These are phyloP conservation scores for Rhynchosporium graminicola DNA, from an alignment of 2,329 filamentous ascomycete genomes.

Conservation along the genomic window DNA sequence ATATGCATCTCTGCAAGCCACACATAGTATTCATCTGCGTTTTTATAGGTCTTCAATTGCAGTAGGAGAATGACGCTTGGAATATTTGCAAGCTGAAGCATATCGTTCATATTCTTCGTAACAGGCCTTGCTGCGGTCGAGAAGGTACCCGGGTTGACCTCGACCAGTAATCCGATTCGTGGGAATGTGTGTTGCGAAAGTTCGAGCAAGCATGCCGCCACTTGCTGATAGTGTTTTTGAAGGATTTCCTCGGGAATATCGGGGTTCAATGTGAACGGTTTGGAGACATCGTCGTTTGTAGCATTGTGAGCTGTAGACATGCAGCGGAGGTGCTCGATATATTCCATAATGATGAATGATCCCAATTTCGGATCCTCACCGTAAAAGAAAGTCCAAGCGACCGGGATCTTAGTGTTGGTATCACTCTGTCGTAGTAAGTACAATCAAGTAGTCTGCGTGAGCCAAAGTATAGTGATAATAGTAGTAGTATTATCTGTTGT, in stretches of 20 bases:
- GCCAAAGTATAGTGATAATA: too few relatives aligned
- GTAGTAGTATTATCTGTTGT: too few relatives aligned
- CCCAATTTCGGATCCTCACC: conserved; percentile 20
- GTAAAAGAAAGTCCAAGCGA: conserved; percentile 20
- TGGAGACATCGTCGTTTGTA: conserved; percentile 35
- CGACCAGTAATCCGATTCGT: conserved; percentile 26
- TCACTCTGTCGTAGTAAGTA: too few relatives aligned
- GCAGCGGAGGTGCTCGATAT: conserved; percentile 20
- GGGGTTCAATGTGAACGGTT: conserved; percentile 34
- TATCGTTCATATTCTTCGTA: conserved; percentile 32
- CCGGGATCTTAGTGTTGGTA: conserved; percentile 22
- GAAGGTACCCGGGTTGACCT: conserved; percentile 17
- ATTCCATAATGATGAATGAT: conserved; percentile 22
- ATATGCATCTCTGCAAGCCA: conserved; percentile 41
- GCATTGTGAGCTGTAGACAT: conserved; percentile 38
- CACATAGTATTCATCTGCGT: conserved; percentile 23
- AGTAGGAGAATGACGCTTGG: conserved; percentile 21
- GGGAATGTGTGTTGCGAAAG: conserved; percentile 28
- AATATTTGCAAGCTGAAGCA: conserved; percentile 26
- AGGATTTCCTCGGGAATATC: conserved; percentile 22
- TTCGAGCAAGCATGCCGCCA: conserved; percentile 26
- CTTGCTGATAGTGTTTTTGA: conserved; percentile 22
- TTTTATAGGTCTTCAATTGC: conserved; percentile 20
- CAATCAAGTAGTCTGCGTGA: too few relatives aligned
- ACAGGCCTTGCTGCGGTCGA: conserved; percentile 24